A percentile compares a stretch with the other conserved stretches of the same genome.
phyloP scores from a whole-genome alignment of 2,329 filamentous ascomycete genomes.

The Colletotrichum gloeosporioides region DNA sequence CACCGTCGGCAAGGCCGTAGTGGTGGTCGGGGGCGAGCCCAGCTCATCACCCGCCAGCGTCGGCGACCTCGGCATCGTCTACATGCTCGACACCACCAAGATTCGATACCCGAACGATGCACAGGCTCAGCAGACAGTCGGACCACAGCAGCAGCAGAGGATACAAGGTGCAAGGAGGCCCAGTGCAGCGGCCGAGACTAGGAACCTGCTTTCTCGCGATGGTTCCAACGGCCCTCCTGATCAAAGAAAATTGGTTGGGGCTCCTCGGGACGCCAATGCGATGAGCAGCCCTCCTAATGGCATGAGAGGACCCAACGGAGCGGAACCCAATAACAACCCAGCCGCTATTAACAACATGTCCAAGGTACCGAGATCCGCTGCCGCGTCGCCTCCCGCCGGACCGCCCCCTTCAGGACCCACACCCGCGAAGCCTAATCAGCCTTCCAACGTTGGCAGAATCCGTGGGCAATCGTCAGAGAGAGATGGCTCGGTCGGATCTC shows the following conservation, averaged over 20 bases:
- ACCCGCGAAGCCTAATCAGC: slow-evolving; percentile 51
- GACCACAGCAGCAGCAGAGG: slow-evolving; percentile 42
- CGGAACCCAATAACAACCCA: slow-evolving; percentile 38
- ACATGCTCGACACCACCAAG: slow-evolving; percentile 92
- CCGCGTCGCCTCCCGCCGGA: slow-evolving; percentile 39
- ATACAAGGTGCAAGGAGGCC: slow-evolving; percentile 46
- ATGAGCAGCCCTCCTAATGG: slow-evolving; percentile 46
- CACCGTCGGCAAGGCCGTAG: slow-evolving; percentile 87
- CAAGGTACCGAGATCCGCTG: slow-evolving; percentile 45
- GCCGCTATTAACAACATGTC: slow-evolving; percentile 37
- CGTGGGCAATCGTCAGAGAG: slow-evolving; percentile 58
- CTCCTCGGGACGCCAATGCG: slow-evolving; percentile 35
- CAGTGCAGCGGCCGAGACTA: slow-evolving; percentile 43
- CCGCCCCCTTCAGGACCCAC: slow-evolving; percentile 62
- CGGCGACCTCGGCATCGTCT: slow-evolving; percentile 85
- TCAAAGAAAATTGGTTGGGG: slow-evolving; percentile 51
- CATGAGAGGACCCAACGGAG: slow-evolving; percentile 42
- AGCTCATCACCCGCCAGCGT: slow-evolving; percentile 84
- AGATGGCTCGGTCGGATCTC: slow-evolving; percentile 38
- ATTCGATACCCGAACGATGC: slow-evolving; percentile 92
- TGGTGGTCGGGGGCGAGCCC: slow-evolving; percentile 92
- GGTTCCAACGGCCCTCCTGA: slow-evolving; percentile 58
- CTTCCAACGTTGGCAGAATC: slow-evolving; percentile 45
- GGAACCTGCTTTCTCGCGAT: slow-evolving; percentile 52
- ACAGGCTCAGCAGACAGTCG: slow-evolving; percentile 34